Base-by-base conservation (phyloP, 768 basidiomycete genomes). In the Lactifluus hygrophoroides region DNA sequence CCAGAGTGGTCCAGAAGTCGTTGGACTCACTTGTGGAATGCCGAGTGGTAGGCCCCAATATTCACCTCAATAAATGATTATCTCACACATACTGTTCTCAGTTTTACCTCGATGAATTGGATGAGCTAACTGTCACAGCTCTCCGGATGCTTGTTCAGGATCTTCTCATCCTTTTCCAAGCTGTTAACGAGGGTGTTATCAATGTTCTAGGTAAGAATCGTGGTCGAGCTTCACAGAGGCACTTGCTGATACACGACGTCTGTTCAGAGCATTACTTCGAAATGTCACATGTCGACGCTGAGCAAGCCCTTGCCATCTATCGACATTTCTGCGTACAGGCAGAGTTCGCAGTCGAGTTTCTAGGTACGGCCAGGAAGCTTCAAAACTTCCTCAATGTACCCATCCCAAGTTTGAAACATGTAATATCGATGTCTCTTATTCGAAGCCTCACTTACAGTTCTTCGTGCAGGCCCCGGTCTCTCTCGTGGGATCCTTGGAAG, bases 111-210 rank as follows among this genome's bases (percentile, higher is more conserved):
- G 95, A 97, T 64, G 85, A 96, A 67, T 75, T 97, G 16, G 94
- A 98, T 67, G 90, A 95, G 67, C 79, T 98, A 40, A 90, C 86
- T 0, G 86, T 90, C 51, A 83, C 86, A 3, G 91, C 95, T 2
- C 76, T 97, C 51, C 80, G 90, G 43, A 91, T 99, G 88, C 79
- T 97, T 28, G 90, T 96, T 65, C 98, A 97, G 69, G 96, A 99
- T 69, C 80, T 98, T 2, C 80, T 98, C 52, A 90, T 97, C 54
- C 77, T 98, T 17, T 97, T 97, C 69, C 94, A 96, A 69, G 93
- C 93, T 2, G 88, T 92, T 42, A 99, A 99, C 65, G 96, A 99
- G 68, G 96, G 94, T 40, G 91, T 88, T 17, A 85, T 86, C 66
- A 89, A 88, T 65, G 82, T 88, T 35, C 75, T 89, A 45, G 94